Evolutionary conservation across 2,329 filamentous ascomycete genomes (phyloP).

Genomic region (Apiospora pterosperma): DNA sequence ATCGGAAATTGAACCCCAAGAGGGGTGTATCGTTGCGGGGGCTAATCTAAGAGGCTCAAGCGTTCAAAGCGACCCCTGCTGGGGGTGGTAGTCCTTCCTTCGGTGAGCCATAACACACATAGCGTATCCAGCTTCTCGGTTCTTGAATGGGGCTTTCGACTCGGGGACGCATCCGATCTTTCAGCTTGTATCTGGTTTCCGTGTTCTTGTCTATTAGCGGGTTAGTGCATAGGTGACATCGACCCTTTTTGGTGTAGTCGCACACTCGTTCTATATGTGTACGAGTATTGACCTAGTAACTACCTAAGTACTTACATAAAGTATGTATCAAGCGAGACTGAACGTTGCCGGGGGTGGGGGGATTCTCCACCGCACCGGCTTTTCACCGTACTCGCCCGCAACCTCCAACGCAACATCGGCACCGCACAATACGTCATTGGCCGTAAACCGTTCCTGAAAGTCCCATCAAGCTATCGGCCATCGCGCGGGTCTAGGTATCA

Average conservation of each 20-base stretch:
- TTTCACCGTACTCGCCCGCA: not conserved
- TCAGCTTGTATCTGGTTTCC: not conserved
- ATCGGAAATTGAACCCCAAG: slow-evolving; percentile 9
- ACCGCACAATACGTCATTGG: not conserved
- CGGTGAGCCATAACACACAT: not conserved
- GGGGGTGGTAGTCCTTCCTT: not conserved
- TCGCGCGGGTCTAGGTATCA: not conserved
- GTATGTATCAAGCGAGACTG: no score
- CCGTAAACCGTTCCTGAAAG: not conserved
- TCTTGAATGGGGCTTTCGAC: not conserved
- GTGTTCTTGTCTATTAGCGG: no score
- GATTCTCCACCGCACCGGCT: not conserved
- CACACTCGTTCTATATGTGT: no score
- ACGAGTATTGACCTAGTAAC: no score
- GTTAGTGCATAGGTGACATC: not conserved
- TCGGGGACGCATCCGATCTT: not conserved
- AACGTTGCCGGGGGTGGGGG: not conserved
- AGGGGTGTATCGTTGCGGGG: slow-evolving; percentile 5
- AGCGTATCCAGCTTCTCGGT: not conserved
- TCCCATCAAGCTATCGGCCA: not conserved
- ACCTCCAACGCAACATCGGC: not conserved
- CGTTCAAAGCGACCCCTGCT: not conserved
- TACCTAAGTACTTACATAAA: no score
- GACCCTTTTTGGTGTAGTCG: not conserved
- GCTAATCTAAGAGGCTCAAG: not conserved